Evolutionary conservation across 495 filamentous ascomycete species (phyloP), one percentile per base, ranked within the genome.

Genomic region (Ramalina intermedia): DNA sequence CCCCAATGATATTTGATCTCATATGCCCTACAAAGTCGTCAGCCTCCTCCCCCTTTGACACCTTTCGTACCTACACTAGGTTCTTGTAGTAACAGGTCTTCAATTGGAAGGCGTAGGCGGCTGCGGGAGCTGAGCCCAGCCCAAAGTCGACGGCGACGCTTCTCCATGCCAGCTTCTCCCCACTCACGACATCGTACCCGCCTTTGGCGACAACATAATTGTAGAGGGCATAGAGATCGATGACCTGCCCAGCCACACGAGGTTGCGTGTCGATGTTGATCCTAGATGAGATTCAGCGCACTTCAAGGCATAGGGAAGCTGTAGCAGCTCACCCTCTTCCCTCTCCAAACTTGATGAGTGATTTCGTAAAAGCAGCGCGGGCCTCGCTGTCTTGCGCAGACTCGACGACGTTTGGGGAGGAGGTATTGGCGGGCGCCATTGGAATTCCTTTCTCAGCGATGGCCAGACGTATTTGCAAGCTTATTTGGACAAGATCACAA

Each of bases 11-110:
- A 75, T 35, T 74, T 69, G 43, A 91, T 86, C 64, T 89, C 86
- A 64, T 84, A 91, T 3, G 85, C 85, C 13, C 74, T 76, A 33
- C 7, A 5, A 48, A n/a, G n/a, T 21, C 37, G 20, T 55, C 7
- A 53, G 42, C 16, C 48, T 48, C 18, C 44, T 47, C 29, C 24
- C 37, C 6, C 33, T n/a, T 37, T 23, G 3, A 35, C 23, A 11
- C 13, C 16, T 13, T 43, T 39, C 61, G 39, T 14, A 58, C 65
- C 20, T 51, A 75, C 73, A 81, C 81, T 29, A 91, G 74, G 54
- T 88, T 80, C 55, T 82, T 83, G 69, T 89, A 90, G 64, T 87
- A 91, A 41, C 79, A 74, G 21, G 80, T 82, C 66, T 91, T 91
- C 42, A 90, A 62, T 20, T 76, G 70, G 61, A 87, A 90, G 3